These are phyloP conservation scores for Malus hybrid DNA, from an alignment of 331 rosid species.

Conservation along the genomic window DNA sequence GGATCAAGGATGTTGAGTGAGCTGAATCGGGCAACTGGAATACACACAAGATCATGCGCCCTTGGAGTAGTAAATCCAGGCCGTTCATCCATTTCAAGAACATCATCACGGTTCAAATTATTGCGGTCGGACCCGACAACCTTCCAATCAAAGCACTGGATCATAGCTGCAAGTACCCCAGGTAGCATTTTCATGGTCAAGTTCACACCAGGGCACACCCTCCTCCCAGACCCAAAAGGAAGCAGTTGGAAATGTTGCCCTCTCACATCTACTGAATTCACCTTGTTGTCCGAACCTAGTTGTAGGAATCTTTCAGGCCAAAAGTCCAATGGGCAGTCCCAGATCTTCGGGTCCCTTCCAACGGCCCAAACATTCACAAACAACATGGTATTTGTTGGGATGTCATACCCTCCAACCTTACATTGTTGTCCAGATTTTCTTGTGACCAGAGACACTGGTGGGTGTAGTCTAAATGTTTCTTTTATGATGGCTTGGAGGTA, in stretches of 20 bases:
- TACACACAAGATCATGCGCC: conserved; percentile 2
- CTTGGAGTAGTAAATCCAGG: conserved; percentile 6
- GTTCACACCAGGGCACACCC: conserved; percentile 37
- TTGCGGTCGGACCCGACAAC: neutral
- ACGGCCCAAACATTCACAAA: conserved; percentile 19
- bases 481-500: conserved; percentile 46
- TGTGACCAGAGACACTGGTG: conserved; percentile 22
- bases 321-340: conserved; percentile 17
- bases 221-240: conserved; percentile 46
- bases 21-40: conserved; percentile 18
- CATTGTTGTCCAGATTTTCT: conserved; percentile 30
- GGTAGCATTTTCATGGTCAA: conserved; percentile 33
- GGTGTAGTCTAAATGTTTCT: conserved; percentile 44
- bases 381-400: conserved; percentile 1
- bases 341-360: conserved; percentile 15
- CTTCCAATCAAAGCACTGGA: conserved; percentile 25
- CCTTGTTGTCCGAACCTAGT: neutral
- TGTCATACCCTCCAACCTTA: conserved; percentile 9
- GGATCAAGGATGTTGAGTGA: conserved; percentile 4
- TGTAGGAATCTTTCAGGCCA: conserved; percentile 8
- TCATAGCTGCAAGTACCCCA: conserved; percentile 7
- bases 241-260: conserved; percentile 29
- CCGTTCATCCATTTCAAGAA: conserved; percentile 14
- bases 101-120: neutral
- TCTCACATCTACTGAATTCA: conserved; percentile 4